phyloP scores from a whole-genome alignment of 2,329 filamentous ascomycete species.

The Pseudohalonectria lignicola region DNA sequence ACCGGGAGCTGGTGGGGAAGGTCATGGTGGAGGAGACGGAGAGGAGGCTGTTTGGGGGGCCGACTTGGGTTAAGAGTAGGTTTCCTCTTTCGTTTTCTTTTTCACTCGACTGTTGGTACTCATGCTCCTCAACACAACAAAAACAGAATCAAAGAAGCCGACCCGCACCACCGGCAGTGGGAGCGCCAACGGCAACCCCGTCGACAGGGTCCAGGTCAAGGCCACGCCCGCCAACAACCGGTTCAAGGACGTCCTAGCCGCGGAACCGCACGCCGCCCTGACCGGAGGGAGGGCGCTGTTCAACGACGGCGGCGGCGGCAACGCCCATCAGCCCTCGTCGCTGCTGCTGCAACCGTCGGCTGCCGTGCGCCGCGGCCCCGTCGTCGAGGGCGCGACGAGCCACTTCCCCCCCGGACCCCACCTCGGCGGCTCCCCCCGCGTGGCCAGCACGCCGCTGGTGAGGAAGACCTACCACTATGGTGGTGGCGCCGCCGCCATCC shows the following conservation, averaged over 20 bases:
- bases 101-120: neutral
- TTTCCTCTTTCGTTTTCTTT: constrained; percentile 6
- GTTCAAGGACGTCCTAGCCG: constrained; percentile 37
- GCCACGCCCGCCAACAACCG: constrained; percentile 45
- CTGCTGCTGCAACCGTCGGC: no score
- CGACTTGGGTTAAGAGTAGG: constrained; percentile 39
- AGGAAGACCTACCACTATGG: neutral
- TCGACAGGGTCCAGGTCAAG: constrained; percentile 37
- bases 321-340: no score
- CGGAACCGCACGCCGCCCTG: constrained; percentile 9
- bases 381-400: no score
- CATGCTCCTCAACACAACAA: constrained; percentile 14
- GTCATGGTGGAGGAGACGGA: constrained; percentile 58
- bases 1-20: constrained; percentile 58
- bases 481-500: no score
- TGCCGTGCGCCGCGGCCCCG: no score
- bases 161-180: no score
- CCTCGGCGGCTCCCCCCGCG: constrained; percentile 8
- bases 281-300: no score
- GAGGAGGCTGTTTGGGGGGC: constrained; percentile 37
- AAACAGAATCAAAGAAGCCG: constrained; percentile 33
- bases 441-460: constrained; percentile 9
- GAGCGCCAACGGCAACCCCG: no score
- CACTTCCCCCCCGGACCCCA: no score
- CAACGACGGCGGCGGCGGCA: no score